A percentile compares a stretch with the other conserved stretches of the same genome.
Conservation (phyloP, 1,284 basidiomycete species). For the Papiliotrema terrestris region DNA sequence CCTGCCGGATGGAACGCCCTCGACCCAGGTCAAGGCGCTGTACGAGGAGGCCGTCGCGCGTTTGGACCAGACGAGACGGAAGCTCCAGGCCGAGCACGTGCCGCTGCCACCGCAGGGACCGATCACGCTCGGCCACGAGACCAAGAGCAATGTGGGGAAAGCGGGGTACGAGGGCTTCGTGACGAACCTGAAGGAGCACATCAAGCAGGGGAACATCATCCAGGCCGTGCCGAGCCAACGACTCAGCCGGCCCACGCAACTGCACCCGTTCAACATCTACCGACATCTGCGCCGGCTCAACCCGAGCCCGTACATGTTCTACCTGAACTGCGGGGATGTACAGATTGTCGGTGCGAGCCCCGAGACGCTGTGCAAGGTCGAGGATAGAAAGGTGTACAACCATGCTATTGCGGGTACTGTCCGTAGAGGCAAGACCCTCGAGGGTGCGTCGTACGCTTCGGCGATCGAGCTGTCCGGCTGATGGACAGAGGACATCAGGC, state of each 20-base stretch:
- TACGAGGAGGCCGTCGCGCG: conserved; percentile 79
- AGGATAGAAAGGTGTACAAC: conserved; percentile 87
- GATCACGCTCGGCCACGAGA: conserved; percentile 58
- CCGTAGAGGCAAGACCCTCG: conserved; percentile 74
- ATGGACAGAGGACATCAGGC: conserved; percentile 72
- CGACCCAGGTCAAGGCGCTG: conserved; percentile 63
- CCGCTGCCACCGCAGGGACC: conserved; percentile 56
- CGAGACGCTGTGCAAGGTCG: conserved; percentile 95
- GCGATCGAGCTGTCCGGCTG: neutral
- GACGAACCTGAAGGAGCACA: conserved; percentile 86
- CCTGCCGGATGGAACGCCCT: conserved; percentile 57
- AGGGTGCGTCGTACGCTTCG: conserved; percentile 57
- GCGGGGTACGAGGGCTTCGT: conserved; percentile 91
- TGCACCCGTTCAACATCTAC: conserved; percentile 98
- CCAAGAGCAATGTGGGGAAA: conserved; percentile 88
- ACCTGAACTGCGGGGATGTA: conserved; percentile 85
- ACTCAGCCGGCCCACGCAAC: conserved; percentile 72
- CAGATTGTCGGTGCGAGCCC: conserved; percentile 96
- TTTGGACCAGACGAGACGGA: conserved; percentile 67
- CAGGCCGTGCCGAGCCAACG: conserved; percentile 97
- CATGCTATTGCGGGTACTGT: conserved; percentile 98
- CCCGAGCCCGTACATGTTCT: conserved; percentile 99
- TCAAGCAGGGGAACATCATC: conserved; percentile 95
- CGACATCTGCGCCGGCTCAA: conserved; percentile 90
- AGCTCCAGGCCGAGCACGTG: conserved; percentile 59